Evolutionary conservation across 352 stramenopile species (phyloP).

Genomic region (Aphanomyces stellatus): DNA sequence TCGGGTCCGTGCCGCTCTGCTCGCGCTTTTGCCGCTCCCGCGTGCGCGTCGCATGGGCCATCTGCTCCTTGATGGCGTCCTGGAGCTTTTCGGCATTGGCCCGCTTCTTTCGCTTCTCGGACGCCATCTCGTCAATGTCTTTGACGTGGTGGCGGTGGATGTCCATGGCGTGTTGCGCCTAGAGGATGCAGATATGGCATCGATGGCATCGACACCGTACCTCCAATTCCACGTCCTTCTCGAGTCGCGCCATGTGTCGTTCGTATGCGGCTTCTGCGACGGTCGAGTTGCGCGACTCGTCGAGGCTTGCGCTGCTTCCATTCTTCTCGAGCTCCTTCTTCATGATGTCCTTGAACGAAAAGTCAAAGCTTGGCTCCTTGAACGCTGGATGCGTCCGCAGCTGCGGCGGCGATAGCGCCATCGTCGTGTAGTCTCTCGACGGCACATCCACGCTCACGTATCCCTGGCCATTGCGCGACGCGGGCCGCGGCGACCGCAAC

Average conservation of each 20-base stretch:
- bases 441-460: constrained; percentile 14
- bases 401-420: constrained; percentile 15
- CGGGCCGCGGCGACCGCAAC: constrained; percentile 6
- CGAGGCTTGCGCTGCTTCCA: not conserved
- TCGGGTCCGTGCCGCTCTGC: constrained; percentile 11
- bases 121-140: constrained; percentile 14
- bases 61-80: constrained; percentile 13
- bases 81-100: constrained; percentile 7
- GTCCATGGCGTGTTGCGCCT: constrained; percentile 19
- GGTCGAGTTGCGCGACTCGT: not conserved
- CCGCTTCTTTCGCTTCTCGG: constrained; percentile 17
- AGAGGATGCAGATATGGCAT: too few relatives aligned
- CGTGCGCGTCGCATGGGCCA: not conserved
- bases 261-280: constrained; percentile 13
- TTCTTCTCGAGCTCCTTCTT: constrained; percentile 10
- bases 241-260: constrained; percentile 3
- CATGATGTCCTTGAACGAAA: constrained; percentile 17
- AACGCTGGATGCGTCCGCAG: constrained; percentile 10
- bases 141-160: constrained; percentile 19
- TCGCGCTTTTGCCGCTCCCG: not conserved
- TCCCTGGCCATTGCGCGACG: constrained; percentile 11
- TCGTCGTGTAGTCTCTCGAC: constrained; percentile 10
- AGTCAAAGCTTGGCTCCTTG: constrained; percentile 18
- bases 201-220: too few relatives aligned
- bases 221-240: constrained; percentile 19